Base-by-base conservation (phyloP, 2,329 filamentous ascomycete genomes). In the Cladosporium sp. region DNA sequence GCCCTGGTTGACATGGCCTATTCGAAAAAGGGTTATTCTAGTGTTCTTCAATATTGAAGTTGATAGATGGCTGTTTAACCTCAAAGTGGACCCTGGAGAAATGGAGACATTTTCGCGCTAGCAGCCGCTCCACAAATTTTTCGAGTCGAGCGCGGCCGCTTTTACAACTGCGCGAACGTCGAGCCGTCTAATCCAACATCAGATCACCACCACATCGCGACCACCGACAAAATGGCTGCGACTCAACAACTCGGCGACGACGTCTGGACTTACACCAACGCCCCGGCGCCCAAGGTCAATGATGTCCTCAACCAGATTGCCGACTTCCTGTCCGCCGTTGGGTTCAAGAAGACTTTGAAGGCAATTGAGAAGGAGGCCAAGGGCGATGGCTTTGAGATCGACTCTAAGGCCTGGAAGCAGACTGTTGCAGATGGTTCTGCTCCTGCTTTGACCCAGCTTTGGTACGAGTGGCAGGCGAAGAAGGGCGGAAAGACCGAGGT, bases 301-400 rank as follows among this genome's bases (percentile, higher is more conserved):
- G 61, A 63, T 33, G 50, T 63, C n/a, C 61, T 76, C 23, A 67
- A 65, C 33, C 73, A 75, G 60, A 46, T 73, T 44, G 69, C 69
- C 4, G 70, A 72, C 57, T 75, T 76, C 66, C 67, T 78, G 56
- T 67, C 72, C 37, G 69, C 71, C 56, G 68, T 76, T 56, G 74
- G 74, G 23, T 77, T 73, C 67, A 67, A 68, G 28, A 74, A 76
- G 67, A 73, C 74, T 3, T 68, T 73, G 33, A 68, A 67, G 31
- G 69, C 73, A 4, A 66, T 78, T 21, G 57, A 71, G 35, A 74
- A 74, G 40, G 75, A 78, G 61, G 74, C 75, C 16, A 69, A 71
- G 62, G 72, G 72, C 56, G 70, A 73, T n/a, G 73, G 70, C 28
- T 52, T 75, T 26, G 44, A 67, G 10, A 66, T 75, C n/a, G 64